Conservation (phyloP, 495 filamentous ascomycete genomes). For the Parathielavia appendiculata region DNA sequence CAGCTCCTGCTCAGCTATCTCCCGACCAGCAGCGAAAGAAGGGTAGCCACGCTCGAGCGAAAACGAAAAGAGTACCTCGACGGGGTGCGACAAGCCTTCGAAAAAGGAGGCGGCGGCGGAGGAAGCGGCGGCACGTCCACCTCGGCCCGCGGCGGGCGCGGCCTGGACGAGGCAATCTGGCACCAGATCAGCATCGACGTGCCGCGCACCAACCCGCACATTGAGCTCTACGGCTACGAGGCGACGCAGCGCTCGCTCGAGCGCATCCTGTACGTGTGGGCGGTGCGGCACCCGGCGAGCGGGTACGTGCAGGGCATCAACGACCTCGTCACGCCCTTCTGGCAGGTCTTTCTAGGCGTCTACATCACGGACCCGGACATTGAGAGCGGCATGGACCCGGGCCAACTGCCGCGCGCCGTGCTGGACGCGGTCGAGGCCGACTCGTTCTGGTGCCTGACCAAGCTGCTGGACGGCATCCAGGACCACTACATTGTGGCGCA, state of each 20-base stretch:
- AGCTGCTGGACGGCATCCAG: conserved; percentile 93
- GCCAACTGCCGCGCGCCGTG: conserved; percentile 82
- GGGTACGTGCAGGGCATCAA: conserved; percentile 99
- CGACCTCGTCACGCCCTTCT: conserved; percentile 95
- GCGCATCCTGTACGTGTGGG: conserved; percentile 95
- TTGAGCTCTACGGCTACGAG: conserved; percentile 90
- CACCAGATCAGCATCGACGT: conserved; percentile 99
- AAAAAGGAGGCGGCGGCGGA: conserved; percentile 50
- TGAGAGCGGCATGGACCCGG: conserved; percentile 92
- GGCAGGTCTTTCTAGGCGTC: conserved; percentile 89
- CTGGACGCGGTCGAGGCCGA: conserved; percentile 97
- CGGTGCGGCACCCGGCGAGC: conserved; percentile 91
- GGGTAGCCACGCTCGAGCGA: conserved; percentile 83
- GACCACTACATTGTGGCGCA: conserved; percentile 98
- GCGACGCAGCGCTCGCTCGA: conserved; percentile 91
- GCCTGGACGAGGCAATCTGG: conserved; percentile 93
- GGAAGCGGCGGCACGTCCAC: conserved; percentile 13
- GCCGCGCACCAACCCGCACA: conserved; percentile 91
- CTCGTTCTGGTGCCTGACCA: conserved; percentile 96
- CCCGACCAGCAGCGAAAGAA: conserved; percentile 85
- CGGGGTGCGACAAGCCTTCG: conserved; percentile 91
- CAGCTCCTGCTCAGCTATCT: conserved; percentile 92
- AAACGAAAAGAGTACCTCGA: conserved; percentile 97
- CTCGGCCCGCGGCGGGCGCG: conserved; percentile 45
- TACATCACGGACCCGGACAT: conserved; percentile 94